Evolutionary conservation across 2,329 filamentous ascomycete species (phyloP).

Genomic region (Trichothecium sympodiale): DNA sequence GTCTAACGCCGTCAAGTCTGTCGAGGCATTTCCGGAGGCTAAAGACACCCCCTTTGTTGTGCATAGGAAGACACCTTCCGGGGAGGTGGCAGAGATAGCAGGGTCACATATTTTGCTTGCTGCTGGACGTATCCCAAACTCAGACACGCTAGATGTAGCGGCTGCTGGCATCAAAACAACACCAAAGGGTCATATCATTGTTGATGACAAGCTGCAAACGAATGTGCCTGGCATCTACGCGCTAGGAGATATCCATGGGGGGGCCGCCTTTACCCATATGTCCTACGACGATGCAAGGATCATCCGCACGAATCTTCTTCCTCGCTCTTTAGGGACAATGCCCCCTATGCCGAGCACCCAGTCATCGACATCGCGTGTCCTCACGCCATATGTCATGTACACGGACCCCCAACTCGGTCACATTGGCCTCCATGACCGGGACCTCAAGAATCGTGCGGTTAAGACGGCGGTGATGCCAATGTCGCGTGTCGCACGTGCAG

Average conservation of each 20-base stretch:
- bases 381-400: conserved; percentile 38
- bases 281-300: conserved; percentile 46
- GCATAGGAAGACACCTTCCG: conserved; percentile 9
- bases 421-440: conserved; percentile 33
- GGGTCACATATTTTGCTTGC: conserved; percentile 39
- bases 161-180: conserved; percentile 28
- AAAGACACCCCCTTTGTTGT: conserved; percentile 9
- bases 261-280: conserved; percentile 43
- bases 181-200: conserved; percentile 28
- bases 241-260: conserved; percentile 40
- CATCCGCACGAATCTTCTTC: conserved; percentile 31
- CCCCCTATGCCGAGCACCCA: conserved; percentile 14
- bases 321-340: conserved; percentile 12
- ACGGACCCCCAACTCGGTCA: conserved; percentile 43
- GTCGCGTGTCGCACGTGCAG: conserved; percentile 35
- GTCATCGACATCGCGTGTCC: conserved; percentile 15
- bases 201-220: conserved; percentile 33
- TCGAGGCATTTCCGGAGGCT: conserved; percentile 8
- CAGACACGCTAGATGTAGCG: conserved; percentile 28
- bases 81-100: conserved; percentile 14
- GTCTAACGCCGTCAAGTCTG: conserved; percentile 17
- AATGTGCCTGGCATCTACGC: conserved; percentile 30
- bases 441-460: conserved; percentile 21
- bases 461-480: conserved; percentile 39
- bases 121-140: conserved; percentile 38